phyloP scores from a whole-genome alignment of 2,329 filamentous ascomycete species.

The Amauroascus verrucosus region DNA sequence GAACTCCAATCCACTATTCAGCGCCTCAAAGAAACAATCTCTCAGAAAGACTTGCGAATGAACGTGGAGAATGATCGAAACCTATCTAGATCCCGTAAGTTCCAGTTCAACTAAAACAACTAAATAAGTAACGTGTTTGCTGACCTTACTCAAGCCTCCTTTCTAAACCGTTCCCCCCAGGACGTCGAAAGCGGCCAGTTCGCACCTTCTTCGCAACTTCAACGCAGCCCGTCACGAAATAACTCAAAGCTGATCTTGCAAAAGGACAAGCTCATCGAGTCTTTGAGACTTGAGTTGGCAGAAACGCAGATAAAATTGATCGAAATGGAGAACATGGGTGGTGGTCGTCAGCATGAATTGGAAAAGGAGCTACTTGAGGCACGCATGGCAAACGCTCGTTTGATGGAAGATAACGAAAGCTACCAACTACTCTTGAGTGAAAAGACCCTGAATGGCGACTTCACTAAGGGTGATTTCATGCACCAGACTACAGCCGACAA shows the following conservation, averaged over 20 bases:
- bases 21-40: constrained; percentile 77
- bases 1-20: constrained; percentile 86
- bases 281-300: constrained; percentile 78
- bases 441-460: constrained; percentile 90
- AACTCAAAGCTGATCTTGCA: constrained; percentile 84
- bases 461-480: constrained; percentile 71
- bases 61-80: constrained; percentile 43
- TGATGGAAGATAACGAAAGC: constrained; percentile 98
- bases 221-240: constrained; percentile 79
- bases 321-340: constrained; percentile 86
- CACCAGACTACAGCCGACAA: constrained; percentile 41
- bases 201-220: constrained; percentile 71
- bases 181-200: constrained; percentile 69
- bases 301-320: constrained; percentile 93
- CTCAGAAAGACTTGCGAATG: constrained; percentile 55
- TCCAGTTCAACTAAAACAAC: constrained; percentile 2
- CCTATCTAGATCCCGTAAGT: constrained; percentile 44
- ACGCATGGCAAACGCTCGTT: constrained; percentile 85
- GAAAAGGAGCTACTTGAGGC: constrained; percentile 83
- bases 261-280: constrained; percentile 94
- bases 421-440: constrained; percentile 92
- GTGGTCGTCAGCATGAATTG: constrained; percentile 77
- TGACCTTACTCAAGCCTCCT: constrained; percentile 27
- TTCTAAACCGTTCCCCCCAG: constrained; percentile 46
- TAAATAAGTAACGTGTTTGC: background rate